Conservation (phyloP, 345 rosid genomes). For the Eucalyptus marginata region DNA sequence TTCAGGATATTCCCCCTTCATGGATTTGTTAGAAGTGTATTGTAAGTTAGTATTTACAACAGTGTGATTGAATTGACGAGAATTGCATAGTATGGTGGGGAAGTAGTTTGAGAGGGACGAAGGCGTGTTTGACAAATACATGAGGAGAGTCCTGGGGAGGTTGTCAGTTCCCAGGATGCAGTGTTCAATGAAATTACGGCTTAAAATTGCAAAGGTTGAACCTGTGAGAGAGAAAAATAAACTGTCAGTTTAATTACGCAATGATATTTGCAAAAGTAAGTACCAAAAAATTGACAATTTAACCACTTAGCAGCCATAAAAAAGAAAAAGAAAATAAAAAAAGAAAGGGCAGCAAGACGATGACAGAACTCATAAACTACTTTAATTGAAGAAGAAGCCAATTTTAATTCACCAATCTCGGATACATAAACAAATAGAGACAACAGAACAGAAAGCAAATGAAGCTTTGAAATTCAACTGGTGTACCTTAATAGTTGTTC, state of each 20-base stretch:
- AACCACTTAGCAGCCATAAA: neutral
- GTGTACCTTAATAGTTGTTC: neutral
- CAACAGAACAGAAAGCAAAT: neutral
- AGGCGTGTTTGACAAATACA: constrained; percentile 85
- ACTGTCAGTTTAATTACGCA: neutral
- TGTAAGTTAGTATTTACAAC: constrained; percentile 61
- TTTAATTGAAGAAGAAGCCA: neutral
- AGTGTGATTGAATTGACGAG: constrained; percentile 46
- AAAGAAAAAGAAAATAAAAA: neutral
- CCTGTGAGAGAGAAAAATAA: constrained; percentile 32
- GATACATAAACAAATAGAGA: neutral
- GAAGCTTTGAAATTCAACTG: neutral
- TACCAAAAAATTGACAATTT: neutral
- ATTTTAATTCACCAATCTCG: neutral
- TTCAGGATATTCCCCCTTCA: constrained; percentile 12
- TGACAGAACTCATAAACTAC: neutral
- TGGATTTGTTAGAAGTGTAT: constrained; percentile 36
- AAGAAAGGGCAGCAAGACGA: neutral
- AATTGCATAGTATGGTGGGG: constrained; percentile 72
- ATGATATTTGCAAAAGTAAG: neutral
- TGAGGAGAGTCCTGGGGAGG: constrained; percentile 81
- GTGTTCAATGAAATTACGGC: constrained; percentile 63
- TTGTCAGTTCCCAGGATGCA: constrained; percentile 82
- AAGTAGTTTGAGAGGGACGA: constrained; percentile 67
- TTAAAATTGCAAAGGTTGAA: constrained; percentile 56